These are phyloP conservation scores for Talaromyces sp. DNA, from an alignment of 2,329 filamentous ascomycete species.

Conservation along the genomic window DNA sequence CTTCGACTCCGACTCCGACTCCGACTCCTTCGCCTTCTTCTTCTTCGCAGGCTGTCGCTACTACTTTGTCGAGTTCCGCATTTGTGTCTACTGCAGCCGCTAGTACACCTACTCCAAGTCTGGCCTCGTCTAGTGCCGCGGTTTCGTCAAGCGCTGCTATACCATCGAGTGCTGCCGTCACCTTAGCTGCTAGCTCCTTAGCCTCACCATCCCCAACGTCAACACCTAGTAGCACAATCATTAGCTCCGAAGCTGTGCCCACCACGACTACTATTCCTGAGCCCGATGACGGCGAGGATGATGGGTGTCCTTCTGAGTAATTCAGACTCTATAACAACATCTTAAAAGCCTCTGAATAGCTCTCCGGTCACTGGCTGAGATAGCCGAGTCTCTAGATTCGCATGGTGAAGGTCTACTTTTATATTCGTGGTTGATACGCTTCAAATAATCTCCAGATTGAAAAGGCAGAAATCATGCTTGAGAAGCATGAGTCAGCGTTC, in stretches of 20 bases:
- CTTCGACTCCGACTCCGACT: no score
- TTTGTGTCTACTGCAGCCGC: background rate
- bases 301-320: background rate
- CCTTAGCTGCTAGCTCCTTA: background rate
- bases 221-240: background rate
- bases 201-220: background rate
- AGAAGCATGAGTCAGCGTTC: no score
- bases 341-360: no score
- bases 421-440: no score
- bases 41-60: background rate
- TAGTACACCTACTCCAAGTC: background rate
- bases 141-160: background rate
- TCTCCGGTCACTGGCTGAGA: no score
- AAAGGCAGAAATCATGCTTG: no score
- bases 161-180: no score
- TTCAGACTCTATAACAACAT: background rate
- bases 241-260: background rate
- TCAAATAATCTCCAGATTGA: no score
- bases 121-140: background rate
- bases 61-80: background rate
- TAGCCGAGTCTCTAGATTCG: no score
- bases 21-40: no score
- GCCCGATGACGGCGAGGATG: background rate
- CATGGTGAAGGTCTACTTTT: no score
- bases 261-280: background rate